Percentiles rank a stretch among this genome's conserved stretches.
Evolutionary conservation across 1,284 basidiomycete genomes (phyloP).

Genomic region (Leccinum solheimii): DNA sequence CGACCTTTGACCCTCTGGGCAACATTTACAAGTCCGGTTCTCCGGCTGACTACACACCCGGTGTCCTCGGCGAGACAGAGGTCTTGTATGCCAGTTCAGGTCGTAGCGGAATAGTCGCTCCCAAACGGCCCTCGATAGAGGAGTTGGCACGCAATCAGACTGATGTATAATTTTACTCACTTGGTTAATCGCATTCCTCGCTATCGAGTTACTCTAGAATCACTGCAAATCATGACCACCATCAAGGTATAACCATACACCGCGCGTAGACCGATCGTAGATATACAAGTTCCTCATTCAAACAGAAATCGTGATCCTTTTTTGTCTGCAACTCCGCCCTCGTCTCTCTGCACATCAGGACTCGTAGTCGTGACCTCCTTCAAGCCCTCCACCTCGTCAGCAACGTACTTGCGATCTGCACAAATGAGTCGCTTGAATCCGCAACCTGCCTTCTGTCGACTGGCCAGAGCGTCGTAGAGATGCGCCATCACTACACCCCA

Average conservation of each 20-base stretch:
- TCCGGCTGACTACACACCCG: constrained; percentile 51
- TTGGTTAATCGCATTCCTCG: constrained; percentile 30
- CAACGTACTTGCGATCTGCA: constrained; percentile 17
- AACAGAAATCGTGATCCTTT: not conserved
- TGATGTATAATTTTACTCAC: constrained; percentile 30
- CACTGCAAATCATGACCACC: not conserved
- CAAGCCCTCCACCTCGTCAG: constrained; percentile 8
- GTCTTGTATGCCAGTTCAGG: constrained; percentile 68
- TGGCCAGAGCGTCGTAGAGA: constrained; percentile 20
- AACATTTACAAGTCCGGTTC: constrained; percentile 29
- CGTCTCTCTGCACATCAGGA: not conserved
- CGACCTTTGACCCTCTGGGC: constrained; percentile 46
- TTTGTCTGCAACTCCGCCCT: not conserved
- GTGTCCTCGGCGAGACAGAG: constrained; percentile 60
- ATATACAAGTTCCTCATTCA: not conserved
- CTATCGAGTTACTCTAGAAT: constrained; percentile 3
- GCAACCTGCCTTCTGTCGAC: constrained; percentile 16
- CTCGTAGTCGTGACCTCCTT: constrained; percentile 5
- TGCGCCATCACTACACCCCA: constrained; percentile 9
- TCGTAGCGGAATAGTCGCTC: constrained; percentile 36
- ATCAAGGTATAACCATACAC: not conserved
- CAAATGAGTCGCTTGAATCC: constrained; percentile 20
- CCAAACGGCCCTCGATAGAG: constrained; percentile 30
- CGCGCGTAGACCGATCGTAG: not conserved
- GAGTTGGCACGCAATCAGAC: constrained; percentile 18